Base-by-base conservation (phyloP, 441 rosid species). In the Raphanus hybrid region DNA sequence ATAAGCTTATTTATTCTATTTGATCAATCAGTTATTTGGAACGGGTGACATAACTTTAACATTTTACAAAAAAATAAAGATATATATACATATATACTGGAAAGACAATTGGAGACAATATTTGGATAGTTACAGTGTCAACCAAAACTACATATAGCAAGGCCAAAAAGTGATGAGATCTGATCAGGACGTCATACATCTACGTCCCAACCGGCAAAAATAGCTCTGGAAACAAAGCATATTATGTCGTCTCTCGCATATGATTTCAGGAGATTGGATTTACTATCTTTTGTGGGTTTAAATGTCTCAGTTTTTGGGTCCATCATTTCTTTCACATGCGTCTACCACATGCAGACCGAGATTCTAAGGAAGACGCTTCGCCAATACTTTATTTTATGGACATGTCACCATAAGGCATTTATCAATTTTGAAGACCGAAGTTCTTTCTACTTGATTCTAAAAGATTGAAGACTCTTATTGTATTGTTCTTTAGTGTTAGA, bases 21-120 rank as follows among this genome's bases (percentile, higher is more conserved):
- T 60, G 57, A 52, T 76, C 59, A 63, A 69, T 52, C 35, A 23
- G 32, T 39, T 64, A 5, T 39, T 61, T 60, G 78, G 61, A 60
- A 58, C 35, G 39, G 58, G 16, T 50, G 41, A 9, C 70, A 50
- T 62, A 63, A 62, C 12, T 62, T 61, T 35, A 41, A 52, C 75
- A 35, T 69, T 41, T 14, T 23, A 14, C 10, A 64, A 54, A 6
- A 27, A 37, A 55, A 20, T 29, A 29, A 4, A 32, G 8, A 35
- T 6, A 35, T 35, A 10, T 41, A 50, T 23, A 43, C 10, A 23
- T 11, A 32, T 4, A 52, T 52, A 27, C n/a, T 14, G 43, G 65
- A n/a, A 18, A 55, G 60, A 55, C 27, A 16, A 18, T 18, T 39
- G 26, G 41, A 10, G 68, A 15, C 29, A 9, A 16, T 18, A 8